A percentile compares a stretch with the other conserved stretches of the same genome.
Conservation (phyloP, 108 stramenopile genomes). For the Nitzschia palea region DNA sequence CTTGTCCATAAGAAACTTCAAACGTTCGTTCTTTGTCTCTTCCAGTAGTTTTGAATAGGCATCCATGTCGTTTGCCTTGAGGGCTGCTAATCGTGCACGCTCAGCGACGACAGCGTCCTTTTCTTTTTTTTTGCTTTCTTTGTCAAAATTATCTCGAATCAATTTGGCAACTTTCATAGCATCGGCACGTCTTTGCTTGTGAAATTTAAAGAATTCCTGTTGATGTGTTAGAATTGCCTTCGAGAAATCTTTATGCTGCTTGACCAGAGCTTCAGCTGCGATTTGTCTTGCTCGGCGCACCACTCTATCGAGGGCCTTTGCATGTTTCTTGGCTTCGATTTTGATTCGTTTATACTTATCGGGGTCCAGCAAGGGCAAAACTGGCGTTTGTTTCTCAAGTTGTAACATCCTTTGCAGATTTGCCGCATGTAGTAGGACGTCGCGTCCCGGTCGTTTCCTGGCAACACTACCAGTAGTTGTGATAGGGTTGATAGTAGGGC, state of each 20-base stretch:
- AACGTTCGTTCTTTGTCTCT: conserved; percentile 83
- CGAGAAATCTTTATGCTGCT: conserved; percentile 72
- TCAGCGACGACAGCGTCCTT: conserved; percentile 72
- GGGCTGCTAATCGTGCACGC: conserved; percentile 75
- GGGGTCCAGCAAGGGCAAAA: conserved; percentile 50
- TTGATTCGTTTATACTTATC: conserved; percentile 69
- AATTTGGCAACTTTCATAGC: conserved; percentile 53
- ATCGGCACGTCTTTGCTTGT: conserved; percentile 57
- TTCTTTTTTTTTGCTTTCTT: conserved; percentile 71
- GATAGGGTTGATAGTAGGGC: conserved; percentile 8
- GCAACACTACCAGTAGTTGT: neutral
- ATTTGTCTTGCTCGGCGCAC: conserved; percentile 66
- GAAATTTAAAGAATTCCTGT: conserved; percentile 79
- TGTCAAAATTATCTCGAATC: conserved; percentile 67
- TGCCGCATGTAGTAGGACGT: neutral
- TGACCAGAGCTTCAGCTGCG: conserved; percentile 60
- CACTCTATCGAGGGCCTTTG: conserved; percentile 67
- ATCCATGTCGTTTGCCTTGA: conserved; percentile 85
- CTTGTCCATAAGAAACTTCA: conserved; percentile 83
- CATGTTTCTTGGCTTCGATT: conserved; percentile 73
- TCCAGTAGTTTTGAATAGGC: conserved; percentile 82
- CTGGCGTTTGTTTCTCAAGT: conserved; percentile 15
- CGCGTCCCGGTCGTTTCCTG: conserved; percentile 1
- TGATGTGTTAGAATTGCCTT: conserved; percentile 65
- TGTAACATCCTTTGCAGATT: conserved; percentile 22